These are phyloP conservation scores for Panaeolus papilionaceus DNA, from an alignment of 768 basidiomycete species.

Conservation along the genomic window DNA sequence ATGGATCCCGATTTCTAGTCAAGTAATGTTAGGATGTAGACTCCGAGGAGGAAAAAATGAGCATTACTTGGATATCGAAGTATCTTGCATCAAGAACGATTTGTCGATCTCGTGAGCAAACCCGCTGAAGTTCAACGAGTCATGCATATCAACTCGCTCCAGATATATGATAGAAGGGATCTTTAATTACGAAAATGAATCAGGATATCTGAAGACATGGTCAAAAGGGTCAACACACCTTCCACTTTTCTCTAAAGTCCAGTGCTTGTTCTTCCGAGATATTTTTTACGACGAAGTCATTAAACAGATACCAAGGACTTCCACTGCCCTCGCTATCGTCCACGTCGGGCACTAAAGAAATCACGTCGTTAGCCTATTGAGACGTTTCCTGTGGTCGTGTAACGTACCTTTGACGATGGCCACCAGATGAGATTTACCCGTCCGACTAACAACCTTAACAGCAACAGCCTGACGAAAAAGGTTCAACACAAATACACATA, in stretches of 20 bases:
- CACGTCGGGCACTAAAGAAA: constrained; percentile 67
- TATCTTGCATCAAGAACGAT: constrained; percentile 82
- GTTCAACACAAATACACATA: constrained; percentile 8
- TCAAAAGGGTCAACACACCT: constrained; percentile 46
- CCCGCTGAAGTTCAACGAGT: constrained; percentile 63
- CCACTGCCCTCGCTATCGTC: constrained; percentile 44
- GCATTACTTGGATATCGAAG: constrained; percentile 83
- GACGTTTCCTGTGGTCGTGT: neutral
- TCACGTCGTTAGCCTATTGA: neutral
- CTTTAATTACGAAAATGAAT: constrained; percentile 42
- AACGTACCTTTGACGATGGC: constrained; percentile 81
- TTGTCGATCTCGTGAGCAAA: constrained; percentile 75
- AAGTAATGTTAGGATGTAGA: constrained; percentile 7
- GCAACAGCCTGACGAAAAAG: constrained; percentile 69
- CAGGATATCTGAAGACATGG: constrained; percentile 36
- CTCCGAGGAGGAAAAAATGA: neutral
- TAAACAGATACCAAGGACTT: constrained; percentile 93
- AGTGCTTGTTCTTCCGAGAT: constrained; percentile 88
- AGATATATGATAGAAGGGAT: constrained; percentile 91
- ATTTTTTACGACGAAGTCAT: constrained; percentile 91
- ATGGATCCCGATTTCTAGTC: constrained; percentile 75
- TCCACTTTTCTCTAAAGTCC: constrained; percentile 90
- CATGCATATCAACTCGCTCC: constrained; percentile 71
- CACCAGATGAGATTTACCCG: constrained; percentile 81
- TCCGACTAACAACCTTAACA: constrained; percentile 77